Percentiles rank a stretch among this genome's conserved stretches.
phyloP scores from a whole-genome alignment of 768 basidiomycete species.

The Tricholoma bakamatsutake region DNA sequence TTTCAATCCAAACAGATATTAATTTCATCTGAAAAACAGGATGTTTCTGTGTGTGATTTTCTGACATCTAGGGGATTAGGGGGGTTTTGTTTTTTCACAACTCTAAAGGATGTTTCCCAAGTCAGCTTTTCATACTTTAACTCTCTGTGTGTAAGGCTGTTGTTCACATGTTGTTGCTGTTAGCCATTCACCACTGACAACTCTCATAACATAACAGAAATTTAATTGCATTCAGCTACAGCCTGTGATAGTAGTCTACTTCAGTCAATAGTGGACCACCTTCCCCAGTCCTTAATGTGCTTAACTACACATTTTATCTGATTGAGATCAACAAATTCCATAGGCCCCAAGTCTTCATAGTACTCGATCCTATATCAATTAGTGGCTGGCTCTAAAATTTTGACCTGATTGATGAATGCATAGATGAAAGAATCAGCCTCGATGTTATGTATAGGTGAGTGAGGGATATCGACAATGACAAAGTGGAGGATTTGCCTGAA shows the following conservation, averaged over 20 bases:
- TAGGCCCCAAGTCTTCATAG: slow-evolving; percentile 13
- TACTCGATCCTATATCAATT: slow-evolving; percentile 16
- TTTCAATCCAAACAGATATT: too few relatives aligned
- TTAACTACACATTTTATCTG: slow-evolving; percentile 23
- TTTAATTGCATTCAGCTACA: neutral
- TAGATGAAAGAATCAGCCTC: slow-evolving; percentile 16
- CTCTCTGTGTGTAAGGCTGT: too few relatives aligned
- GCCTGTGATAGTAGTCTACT: neutral
- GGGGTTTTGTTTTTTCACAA: too few relatives aligned
- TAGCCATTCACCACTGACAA: neutral
- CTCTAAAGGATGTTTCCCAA: too few relatives aligned
- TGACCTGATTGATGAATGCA: slow-evolving; percentile 13
- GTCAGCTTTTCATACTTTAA: too few relatives aligned
- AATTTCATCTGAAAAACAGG: too few relatives aligned
- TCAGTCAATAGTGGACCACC: neutral
- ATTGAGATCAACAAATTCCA: slow-evolving; percentile 22
- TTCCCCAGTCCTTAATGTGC: slow-evolving; percentile 7
- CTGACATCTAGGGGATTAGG: too few relatives aligned
- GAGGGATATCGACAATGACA: slow-evolving; percentile 17
- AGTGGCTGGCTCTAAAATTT: neutral
- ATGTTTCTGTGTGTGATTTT: too few relatives aligned
- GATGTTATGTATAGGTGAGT: slow-evolving; percentile 9
- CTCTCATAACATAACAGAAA: neutral
- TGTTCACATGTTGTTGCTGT: too few relatives aligned
- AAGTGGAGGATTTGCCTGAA: slow-evolving; percentile 29